A percentile compares a stretch with the other conserved stretches of the same genome.
Evolutionary conservation across 164 flowering plant genomes (phyloP).

Genomic region (Protea cynaroides): DNA sequence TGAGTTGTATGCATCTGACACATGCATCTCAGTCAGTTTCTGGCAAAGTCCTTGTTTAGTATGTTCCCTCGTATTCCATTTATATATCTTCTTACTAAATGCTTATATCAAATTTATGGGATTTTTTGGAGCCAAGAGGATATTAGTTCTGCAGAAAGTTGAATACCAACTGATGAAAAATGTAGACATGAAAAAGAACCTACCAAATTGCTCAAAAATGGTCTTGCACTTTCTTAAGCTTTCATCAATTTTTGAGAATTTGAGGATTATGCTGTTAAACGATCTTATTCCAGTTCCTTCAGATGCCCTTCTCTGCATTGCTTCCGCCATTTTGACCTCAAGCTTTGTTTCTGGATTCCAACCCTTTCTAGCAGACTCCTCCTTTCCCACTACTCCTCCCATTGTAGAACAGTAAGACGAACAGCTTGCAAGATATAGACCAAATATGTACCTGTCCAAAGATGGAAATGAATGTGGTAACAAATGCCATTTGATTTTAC

Average conservation of each 20-base stretch:
- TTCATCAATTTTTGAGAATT: slow-evolving; percentile 87
- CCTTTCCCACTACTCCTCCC: slow-evolving; percentile 64
- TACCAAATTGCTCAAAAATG: slow-evolving; percentile 78
- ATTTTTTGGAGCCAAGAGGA: neutral
- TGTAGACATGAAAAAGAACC: slow-evolving; percentile 7
- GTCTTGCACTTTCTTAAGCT: slow-evolving; percentile 73
- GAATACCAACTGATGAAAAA: neutral
- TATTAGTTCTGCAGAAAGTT: neutral
- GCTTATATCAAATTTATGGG: too few relatives aligned
- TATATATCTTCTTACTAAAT: too few relatives aligned
- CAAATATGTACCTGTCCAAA: slow-evolving; percentile 11
- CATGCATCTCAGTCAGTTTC: too few relatives aligned
- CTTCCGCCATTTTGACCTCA: slow-evolving; percentile 81
- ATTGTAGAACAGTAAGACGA: slow-evolving; percentile 22
- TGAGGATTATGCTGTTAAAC: slow-evolving; percentile 71
- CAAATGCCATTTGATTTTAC: too few relatives aligned
- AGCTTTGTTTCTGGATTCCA: slow-evolving; percentile 67
- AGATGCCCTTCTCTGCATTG: slow-evolving; percentile 59
- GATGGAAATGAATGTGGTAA: neutral
- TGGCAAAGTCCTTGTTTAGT: too few relatives aligned
- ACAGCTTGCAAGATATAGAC: neutral
- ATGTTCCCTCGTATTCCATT: too few relatives aligned
- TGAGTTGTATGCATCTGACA: too few relatives aligned
- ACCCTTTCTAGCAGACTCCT: slow-evolving; percentile 29
- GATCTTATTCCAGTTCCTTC: slow-evolving; percentile 68